phyloP scores from a whole-genome alignment of 2,329 filamentous ascomycete genomes.

The Setomelanomma holmii region DNA sequence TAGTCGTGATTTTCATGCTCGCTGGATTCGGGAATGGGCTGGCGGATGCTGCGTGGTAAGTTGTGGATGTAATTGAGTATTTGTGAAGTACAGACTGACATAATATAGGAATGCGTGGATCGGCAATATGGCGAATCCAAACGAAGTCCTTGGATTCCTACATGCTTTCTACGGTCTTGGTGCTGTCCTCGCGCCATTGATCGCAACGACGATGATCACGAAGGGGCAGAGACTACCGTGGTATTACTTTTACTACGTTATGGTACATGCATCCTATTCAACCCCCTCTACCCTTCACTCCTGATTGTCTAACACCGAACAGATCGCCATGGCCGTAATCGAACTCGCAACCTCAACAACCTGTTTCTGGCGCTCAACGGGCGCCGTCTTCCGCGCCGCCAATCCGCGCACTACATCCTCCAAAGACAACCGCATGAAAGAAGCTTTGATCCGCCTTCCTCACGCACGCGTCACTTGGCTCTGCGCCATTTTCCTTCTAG shows the following conservation, averaged over 20 bases:
- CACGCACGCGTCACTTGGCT: slow-evolving; percentile 71
- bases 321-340: slow-evolving; percentile 62
- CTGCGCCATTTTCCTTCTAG: slow-evolving; percentile 75
- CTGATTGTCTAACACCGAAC: too few species aligned
- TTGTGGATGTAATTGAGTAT: slow-evolving; percentile 39
- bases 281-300: too few species aligned
- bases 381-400: slow-evolving; percentile 61
- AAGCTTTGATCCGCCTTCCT: slow-evolving; percentile 56
- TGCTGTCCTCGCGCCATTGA: slow-evolving; percentile 71
- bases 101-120: slow-evolving; percentile 58
- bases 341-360: slow-evolving; percentile 61
- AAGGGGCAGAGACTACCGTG: slow-evolving; percentile 64
- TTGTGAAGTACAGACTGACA: background rate
- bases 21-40: slow-evolving; percentile 76
- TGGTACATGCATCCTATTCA: too few species aligned
- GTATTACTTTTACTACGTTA: slow-evolving; percentile 79
- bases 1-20: slow-evolving; percentile 70
- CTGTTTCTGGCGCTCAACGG: slow-evolving; percentile 71
- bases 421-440: slow-evolving; percentile 58
- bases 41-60: slow-evolving; percentile 64
- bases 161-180: slow-evolving; percentile 77
- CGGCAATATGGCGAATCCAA: slow-evolving; percentile 75
- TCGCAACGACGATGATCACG: slow-evolving; percentile 76
- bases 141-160: slow-evolving; percentile 75
- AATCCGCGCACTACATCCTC: slow-evolving; percentile 54